A percentile compares a stretch with the other conserved stretches of the same genome.
phyloP scores from a whole-genome alignment of 1,284 basidiomycete genomes.

The Boletellus deceptivus region DNA sequence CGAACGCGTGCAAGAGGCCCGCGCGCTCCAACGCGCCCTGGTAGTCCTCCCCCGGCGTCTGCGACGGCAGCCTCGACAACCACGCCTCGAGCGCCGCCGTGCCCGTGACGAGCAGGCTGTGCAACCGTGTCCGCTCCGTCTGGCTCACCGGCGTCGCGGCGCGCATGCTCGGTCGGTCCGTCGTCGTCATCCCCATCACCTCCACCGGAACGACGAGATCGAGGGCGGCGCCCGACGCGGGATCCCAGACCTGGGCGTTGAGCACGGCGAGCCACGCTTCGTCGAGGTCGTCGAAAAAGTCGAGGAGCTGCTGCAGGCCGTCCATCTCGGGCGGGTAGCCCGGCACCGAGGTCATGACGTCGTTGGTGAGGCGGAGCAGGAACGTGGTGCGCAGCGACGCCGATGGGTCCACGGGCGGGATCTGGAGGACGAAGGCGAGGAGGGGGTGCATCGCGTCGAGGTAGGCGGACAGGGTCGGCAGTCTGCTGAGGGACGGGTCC shows the following conservation, averaged over 20 bases:
- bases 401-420: constrained; percentile 68
- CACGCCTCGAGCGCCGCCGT: constrained; percentile 65
- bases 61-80: constrained; percentile 39
- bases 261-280: constrained; percentile 67
- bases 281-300: constrained; percentile 69
- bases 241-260: constrained; percentile 61
- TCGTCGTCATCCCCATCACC: constrained; percentile 12
- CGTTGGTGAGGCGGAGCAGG: constrained; percentile 68
- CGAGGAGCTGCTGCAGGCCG: constrained; percentile 50
- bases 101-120: constrained; percentile 61
- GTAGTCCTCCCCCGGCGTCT: constrained; percentile 37
- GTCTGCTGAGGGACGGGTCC: constrained; percentile 46
- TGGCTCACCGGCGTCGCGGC: constrained; percentile 52
- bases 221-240: constrained; percentile 42
- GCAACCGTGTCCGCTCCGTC: constrained; percentile 65
- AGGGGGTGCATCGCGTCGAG: constrained; percentile 54
- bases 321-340: constrained; percentile 51
- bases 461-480: constrained; percentile 53
- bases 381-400: constrained; percentile 60
- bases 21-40: constrained; percentile 43
- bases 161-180: constrained; percentile 20
- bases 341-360: constrained; percentile 54
- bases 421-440: constrained; percentile 61
- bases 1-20: constrained; percentile 57
- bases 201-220: constrained; percentile 45